A percentile compares a stretch with the other conserved stretches of the same genome.
These are phyloP conservation scores for Cyclanthera cordifolia DNA, from an alignment of 306 rosid species.

Conservation along the genomic window DNA sequence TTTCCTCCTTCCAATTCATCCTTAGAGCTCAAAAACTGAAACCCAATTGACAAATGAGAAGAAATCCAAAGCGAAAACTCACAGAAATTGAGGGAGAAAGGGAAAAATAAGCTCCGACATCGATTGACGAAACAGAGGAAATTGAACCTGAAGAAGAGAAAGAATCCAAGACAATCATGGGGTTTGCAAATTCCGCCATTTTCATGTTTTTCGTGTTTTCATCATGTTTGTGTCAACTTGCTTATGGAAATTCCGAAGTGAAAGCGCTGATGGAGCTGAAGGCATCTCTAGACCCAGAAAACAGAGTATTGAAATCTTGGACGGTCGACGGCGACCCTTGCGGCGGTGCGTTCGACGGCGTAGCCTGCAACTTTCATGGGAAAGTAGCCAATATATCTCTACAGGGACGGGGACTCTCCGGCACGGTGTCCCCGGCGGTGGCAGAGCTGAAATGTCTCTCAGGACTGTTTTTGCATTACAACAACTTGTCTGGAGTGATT, in stretches of 20 bases:
- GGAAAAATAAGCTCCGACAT: not conserved
- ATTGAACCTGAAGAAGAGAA: not conserved
- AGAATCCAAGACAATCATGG: constrained; percentile 25
- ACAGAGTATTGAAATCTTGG: constrained; percentile 61
- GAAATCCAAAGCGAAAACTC: not conserved
- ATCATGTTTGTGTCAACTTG: constrained; percentile 16
- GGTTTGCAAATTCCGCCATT: constrained; percentile 12
- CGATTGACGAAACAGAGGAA: not conserved
- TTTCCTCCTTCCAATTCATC: not conserved
- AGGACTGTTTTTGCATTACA: constrained; percentile 74
- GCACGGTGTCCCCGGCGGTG: constrained; percentile 58
- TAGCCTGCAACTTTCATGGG: constrained; percentile 60
- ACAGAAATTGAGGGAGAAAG: not conserved
- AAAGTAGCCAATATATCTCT: constrained; percentile 74
- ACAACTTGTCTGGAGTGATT: constrained; percentile 69
- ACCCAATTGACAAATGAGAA: not conserved
- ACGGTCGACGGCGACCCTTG: constrained; percentile 62
- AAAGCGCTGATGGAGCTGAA: constrained; percentile 67
- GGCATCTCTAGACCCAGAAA: constrained; percentile 69
- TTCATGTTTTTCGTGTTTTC: constrained; percentile 19
- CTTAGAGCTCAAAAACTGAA: not conserved
- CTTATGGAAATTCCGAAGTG: constrained; percentile 56
- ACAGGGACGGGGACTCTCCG: constrained; percentile 83
- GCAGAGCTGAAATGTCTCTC: constrained; percentile 65
- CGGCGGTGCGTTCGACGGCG: constrained; percentile 54